Evolutionary conservation across 495 filamentous ascomycete species (phyloP).

Genomic region (Aspergillus mulundensis): DNA sequence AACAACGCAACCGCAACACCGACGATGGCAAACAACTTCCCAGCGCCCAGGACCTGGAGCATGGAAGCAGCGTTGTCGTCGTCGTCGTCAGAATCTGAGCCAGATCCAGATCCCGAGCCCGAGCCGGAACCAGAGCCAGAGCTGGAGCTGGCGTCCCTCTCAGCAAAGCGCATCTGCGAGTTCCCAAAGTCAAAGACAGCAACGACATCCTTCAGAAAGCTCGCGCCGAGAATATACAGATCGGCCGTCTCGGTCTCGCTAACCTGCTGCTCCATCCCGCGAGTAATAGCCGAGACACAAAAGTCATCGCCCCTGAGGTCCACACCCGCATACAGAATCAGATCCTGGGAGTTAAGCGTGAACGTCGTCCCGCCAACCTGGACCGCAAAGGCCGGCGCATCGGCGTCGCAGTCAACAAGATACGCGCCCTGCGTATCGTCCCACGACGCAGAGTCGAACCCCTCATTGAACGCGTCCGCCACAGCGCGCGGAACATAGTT

Average conservation of each 20-base stretch:
- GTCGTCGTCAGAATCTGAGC: neutral
- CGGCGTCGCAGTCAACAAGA: slow-evolving; percentile 58
- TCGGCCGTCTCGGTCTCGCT: slow-evolving; percentile 14
- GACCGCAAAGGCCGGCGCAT: slow-evolving; percentile 50
- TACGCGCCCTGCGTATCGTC: slow-evolving; percentile 45
- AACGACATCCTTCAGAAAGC: slow-evolving; percentile 77
- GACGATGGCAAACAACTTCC: neutral
- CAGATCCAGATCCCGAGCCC: neutral
- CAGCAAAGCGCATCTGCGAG: slow-evolving; percentile 48
- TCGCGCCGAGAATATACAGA: slow-evolving; percentile 59
- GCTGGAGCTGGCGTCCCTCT: neutral
- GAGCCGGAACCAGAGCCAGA: neutral
- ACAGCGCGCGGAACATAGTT: slow-evolving; percentile 55
- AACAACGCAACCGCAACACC: neutral
- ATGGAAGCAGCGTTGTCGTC: no score
- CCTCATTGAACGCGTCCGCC: slow-evolving; percentile 53
- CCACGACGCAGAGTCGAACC: slow-evolving; percentile 51
- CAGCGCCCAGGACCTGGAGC: neutral
- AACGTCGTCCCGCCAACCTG: slow-evolving; percentile 46
- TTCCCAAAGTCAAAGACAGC: slow-evolving; percentile 58
- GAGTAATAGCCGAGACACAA: neutral
- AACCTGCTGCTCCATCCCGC: slow-evolving; percentile 27
- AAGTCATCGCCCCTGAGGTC: slow-evolving; percentile 7
- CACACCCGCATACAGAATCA: slow-evolving; percentile 36
- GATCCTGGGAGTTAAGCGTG: slow-evolving; percentile 48